A percentile compares a stretch with the other conserved stretches of the same genome.
These are phyloP conservation scores for Phytophthora sojae DNA, from an alignment of 352 stramenopile species.

Conservation along the genomic window DNA sequence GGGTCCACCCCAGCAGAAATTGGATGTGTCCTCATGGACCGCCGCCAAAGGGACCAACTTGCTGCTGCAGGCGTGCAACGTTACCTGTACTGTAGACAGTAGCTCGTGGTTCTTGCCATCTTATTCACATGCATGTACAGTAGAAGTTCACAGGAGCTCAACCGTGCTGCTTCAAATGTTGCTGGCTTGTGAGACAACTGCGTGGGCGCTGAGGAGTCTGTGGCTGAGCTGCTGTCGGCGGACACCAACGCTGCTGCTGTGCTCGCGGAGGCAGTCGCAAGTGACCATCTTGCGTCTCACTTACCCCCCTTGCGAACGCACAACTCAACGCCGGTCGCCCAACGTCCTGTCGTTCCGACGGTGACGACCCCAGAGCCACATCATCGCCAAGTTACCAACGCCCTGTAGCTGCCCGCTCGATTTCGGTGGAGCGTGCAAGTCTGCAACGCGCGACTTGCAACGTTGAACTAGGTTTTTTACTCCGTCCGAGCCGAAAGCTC, in stretches of 20 bases:
- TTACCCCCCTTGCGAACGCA: constrained; percentile 20
- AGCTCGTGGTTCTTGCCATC: constrained; percentile 1
- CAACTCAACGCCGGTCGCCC: constrained; percentile 18
- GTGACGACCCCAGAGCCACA: constrained; percentile 21
- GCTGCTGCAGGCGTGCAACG: neutral
- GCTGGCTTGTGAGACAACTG: neutral
- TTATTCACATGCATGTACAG: constrained; percentile 2
- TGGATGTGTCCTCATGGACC: neutral
- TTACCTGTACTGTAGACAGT: constrained; percentile 1
- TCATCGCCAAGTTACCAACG: constrained; percentile 23
- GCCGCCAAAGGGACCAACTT: neutral
- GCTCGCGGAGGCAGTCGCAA: constrained; percentile 1
- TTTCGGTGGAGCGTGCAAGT: constrained; percentile 18
- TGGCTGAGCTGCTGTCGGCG: constrained; percentile 5
- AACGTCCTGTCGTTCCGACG: constrained; percentile 24
- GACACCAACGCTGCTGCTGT: constrained; percentile 4
- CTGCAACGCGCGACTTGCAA: constrained; percentile 15
- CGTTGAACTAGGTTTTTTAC: constrained; percentile 15
- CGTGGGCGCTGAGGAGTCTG: neutral
- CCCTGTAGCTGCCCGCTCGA: constrained; percentile 16
- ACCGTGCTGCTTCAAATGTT: constrained; percentile 5
- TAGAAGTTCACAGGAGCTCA: neutral
- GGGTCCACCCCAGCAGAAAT: constrained; percentile 17
- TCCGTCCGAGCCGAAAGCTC: no score
- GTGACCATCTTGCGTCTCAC: constrained; percentile 9